Evolutionary conservation across 768 basidiomycete species (phyloP).

Genomic region (Podaxis sp.): DNA sequence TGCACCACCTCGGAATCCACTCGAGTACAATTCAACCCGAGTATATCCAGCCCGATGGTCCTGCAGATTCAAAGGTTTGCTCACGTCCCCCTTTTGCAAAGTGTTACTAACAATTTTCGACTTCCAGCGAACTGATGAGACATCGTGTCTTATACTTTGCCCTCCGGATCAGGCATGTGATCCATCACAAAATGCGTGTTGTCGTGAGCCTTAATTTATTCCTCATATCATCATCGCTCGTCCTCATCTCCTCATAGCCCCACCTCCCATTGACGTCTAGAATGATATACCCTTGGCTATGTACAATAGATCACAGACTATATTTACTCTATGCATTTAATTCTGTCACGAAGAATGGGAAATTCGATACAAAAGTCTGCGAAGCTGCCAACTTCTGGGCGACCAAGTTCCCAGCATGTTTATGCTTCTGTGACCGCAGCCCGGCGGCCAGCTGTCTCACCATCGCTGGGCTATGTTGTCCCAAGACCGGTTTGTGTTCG

Average conservation of each 20-base stretch:
- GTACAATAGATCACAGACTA: constrained; percentile 12
- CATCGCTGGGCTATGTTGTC: constrained; percentile 62
- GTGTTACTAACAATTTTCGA: neutral
- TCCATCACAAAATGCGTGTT: constrained; percentile 71
- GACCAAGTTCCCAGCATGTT: constrained; percentile 49
- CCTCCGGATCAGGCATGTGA: constrained; percentile 68
- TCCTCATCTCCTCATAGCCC: constrained; percentile 33
- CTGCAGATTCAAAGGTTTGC: constrained; percentile 31
- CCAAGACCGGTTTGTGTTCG: constrained; percentile 50
- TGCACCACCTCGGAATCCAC: constrained; percentile 93
- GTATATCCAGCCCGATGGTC: constrained; percentile 43
- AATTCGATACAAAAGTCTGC: constrained; percentile 68
- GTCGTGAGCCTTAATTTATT: constrained; percentile 52
- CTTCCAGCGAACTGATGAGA: constrained; percentile 45
- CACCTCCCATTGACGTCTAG: constrained; percentile 45
- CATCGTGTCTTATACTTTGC: constrained; percentile 70
- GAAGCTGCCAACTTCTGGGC: constrained; percentile 60
- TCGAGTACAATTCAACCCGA: constrained; percentile 95
- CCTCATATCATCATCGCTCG: constrained; percentile 4
- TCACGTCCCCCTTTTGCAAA: neutral
- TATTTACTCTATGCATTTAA: constrained; percentile 24
- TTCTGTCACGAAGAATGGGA: constrained; percentile 61
- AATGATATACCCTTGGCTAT: constrained; percentile 1
- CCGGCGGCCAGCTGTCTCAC: constrained; percentile 66
- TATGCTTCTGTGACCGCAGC: constrained; percentile 49